These are phyloP conservation scores for Globisporangium sylvaticum DNA, from an alignment of 352 stramenopile genomes.

Conservation along the genomic window DNA sequence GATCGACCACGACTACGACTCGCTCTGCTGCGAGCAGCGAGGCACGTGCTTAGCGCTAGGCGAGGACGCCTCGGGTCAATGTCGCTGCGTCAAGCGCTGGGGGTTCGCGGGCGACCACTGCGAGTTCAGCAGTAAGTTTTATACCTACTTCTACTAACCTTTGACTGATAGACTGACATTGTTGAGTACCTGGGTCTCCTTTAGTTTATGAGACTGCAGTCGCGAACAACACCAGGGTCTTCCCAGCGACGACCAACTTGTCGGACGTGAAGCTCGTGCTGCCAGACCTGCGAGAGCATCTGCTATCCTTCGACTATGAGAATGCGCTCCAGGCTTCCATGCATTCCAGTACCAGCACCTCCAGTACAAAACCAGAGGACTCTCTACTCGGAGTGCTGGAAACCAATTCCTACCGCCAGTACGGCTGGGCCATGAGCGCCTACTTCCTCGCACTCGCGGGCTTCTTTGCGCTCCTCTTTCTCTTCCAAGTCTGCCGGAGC, in stretches of 20 bases:
- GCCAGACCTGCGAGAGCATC: conserved; percentile 44
- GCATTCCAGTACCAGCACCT: not conserved
- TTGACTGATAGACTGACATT: not conserved
- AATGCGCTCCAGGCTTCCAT: conserved; percentile 17
- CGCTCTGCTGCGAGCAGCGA: conserved; percentile 61
- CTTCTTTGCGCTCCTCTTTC: conserved; percentile 30
- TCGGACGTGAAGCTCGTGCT: conserved; percentile 27
- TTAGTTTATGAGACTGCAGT: conserved; percentile 69
- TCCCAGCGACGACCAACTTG: conserved; percentile 36
- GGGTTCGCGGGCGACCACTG: conserved; percentile 67
- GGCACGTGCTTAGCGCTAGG: conserved; percentile 38
- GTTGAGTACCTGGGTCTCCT: conserved; percentile 23
- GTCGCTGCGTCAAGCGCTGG: conserved; percentile 61
- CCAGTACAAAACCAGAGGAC: not conserved
- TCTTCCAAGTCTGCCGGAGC: conserved; percentile 44
- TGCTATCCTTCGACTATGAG: conserved; percentile 41
- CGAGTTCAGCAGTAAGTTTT: conserved; percentile 45
- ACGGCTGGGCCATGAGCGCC: conserved; percentile 29
- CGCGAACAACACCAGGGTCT: conserved; percentile 37
- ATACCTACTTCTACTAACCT: not conserved
- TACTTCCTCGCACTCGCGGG: conserved; percentile 26
- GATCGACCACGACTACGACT: conserved; percentile 71
- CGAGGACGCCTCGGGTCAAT: conserved; percentile 61
- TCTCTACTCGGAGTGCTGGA: conserved; percentile 24
- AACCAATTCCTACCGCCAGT: conserved; percentile 41